Base-by-base conservation (phyloP, 179 eudicot species). In the Drosera spatulata region DNA sequence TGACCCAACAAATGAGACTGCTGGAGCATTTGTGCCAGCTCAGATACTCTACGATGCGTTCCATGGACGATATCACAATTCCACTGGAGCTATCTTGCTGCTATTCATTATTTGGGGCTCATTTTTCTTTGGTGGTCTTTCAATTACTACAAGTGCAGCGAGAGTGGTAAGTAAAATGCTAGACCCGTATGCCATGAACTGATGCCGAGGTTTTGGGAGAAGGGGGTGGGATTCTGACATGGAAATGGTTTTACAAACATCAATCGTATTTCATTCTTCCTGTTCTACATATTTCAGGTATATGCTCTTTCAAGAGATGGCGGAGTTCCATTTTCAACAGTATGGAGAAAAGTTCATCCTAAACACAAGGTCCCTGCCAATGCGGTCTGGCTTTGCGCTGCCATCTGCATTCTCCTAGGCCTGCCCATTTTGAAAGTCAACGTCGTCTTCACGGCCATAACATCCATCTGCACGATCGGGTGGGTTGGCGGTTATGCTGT, bases 401-500 rank as follows among this genome's bases (percentile, higher is more conserved):
- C 73, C 33, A 44, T 82, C 45, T 77, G 84, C 70, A 72, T 82
- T 51, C 78, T 82, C 41, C 75, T 82, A 1, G 84, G 87, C 10
- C 74, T 82, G 37, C 87, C 87, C 6, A 82, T 82, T 37, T 58
- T 82, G n/a, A 77, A 74, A 51, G 71, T 82, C 38, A 75, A 82
- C 7, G 87, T 74, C 33, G 80, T 82, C 8, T 82, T 82, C 64
- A 79, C 82, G 2, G 82, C 82, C 70, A 79, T 82, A 58, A 82
- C 87, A 4, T 82, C 82, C 2, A 73, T 79, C 5, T 74, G 80
- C 62, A 82, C 84, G 0, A 79, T 82, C 22, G 87, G 87, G 12
- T 82, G 87, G 86, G 84, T 82, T 7, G 87, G 87, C 6, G 87
- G 87, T 3, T 79, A 82, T 12, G 87, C 84, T 5, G 84, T 82